Conservation (phyloP, 805 yeast species). For the Tetrapisispora pingtungensis region DNA sequence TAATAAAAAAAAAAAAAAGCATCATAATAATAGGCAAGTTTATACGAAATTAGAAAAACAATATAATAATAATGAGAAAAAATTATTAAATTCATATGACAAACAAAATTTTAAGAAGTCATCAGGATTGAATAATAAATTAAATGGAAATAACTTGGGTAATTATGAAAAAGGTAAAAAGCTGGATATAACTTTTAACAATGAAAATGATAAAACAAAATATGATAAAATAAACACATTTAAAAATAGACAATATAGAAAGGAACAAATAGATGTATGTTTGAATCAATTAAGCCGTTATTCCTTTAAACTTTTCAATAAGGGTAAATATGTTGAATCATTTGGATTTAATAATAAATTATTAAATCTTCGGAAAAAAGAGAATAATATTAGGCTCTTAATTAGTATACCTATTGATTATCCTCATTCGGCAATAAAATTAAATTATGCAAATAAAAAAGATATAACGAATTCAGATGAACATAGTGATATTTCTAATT, state of each 20-base stretch:
- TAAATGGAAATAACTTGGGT: too few relatives aligned
- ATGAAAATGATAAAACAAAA: neutral
- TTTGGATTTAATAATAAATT: constrained; percentile 11
- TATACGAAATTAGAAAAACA: too few relatives aligned
- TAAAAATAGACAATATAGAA: constrained; percentile 3
- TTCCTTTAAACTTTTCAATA: constrained; percentile 15
- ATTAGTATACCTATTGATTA: constrained; percentile 19
- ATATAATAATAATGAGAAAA: too few relatives aligned
- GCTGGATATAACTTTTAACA: neutral
- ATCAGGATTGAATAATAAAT: too few relatives aligned
- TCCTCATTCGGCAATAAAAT: constrained; percentile 17
- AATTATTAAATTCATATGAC: too few relatives aligned
- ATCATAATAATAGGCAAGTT: too few relatives aligned
- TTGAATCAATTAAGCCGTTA: constrained; percentile 10
- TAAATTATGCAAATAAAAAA: constrained; percentile 3
- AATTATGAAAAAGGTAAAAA: too few relatives aligned
- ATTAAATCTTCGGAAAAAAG: constrained; percentile 3
- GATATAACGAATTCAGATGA: constrained; percentile 2
- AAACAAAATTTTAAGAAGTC: too few relatives aligned
- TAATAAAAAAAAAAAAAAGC: too few relatives aligned
- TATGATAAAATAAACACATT: neutral
- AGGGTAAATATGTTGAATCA: constrained; percentile 15
- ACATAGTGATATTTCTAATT: constrained; percentile 1
- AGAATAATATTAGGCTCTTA: constrained; percentile 7
- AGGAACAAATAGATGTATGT: constrained; percentile 15